Evolutionary conservation across 129 eudicot species (phyloP), one percentile per base, ranked within the genome.

Genomic region (Solidago caesia): DNA sequence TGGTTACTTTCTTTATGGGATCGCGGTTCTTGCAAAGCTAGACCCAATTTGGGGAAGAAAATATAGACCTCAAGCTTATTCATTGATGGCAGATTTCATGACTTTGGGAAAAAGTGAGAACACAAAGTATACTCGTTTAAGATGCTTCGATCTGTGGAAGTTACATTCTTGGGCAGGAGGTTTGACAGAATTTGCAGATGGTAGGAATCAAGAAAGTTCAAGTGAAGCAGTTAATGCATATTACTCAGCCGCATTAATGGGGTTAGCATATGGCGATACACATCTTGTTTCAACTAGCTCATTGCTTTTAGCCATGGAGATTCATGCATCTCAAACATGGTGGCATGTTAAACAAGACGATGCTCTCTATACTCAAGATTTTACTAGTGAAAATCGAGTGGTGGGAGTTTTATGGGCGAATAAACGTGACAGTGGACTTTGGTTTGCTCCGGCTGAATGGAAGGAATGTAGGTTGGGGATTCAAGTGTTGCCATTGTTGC

Each of bases 101-200:
- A 92, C 86, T 66, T 60, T 87, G 57, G 89, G 94, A 41, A 89
- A 62, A 73, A 70, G 79, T 0, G 79, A 25, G 11, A 81, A 81
- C 64, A 76, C 92, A 0, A 82, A 48, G 51, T 92, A 89, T 71
- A 79, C 98, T 3, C 87, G 98, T 8, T 68, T 89, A 80, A 81
- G 98, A 53, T 87, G 92, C 56, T 92, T 92, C 47, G 98, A 92
- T 70, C 75, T 89, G 75, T 92, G 93, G 91, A 89, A 89, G 70
- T 67, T 92, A 74, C 98, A 92, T 76, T 92, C 98, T 44, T 92
- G 98, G 98, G 96, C 98, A 6, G 87, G 92, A 7, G 98, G 98
- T 51, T 68, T 92, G 64, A 88, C 96, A 0, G 96, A 89, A 53
- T 92, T 90, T 65, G 92, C 89, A 5, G 95, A 90, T 70, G 98